Evolutionary conservation across 257 asterid genomes (phyloP).

Genomic region (Solanum dulcamara): DNA sequence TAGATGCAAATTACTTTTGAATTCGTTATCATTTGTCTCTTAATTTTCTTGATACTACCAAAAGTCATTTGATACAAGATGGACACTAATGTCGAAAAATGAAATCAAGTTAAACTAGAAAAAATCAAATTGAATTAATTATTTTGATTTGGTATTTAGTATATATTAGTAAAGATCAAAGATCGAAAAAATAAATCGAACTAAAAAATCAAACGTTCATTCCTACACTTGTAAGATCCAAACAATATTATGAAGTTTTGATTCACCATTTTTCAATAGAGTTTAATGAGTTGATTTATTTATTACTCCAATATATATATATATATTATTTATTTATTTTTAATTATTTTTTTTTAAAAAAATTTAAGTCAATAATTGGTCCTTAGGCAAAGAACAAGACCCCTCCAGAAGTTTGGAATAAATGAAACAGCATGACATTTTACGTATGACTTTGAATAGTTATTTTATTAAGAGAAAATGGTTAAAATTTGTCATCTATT

Average conservation of each 20-base stretch:
- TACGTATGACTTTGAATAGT: background rate
- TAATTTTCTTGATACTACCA: background rate
- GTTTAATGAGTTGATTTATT: background rate
- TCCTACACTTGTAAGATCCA: background rate
- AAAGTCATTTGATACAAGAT: background rate
- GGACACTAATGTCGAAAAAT: background rate
- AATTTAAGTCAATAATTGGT: background rate
- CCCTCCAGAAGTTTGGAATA: background rate
- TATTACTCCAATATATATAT: background rate
- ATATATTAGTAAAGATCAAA: background rate
- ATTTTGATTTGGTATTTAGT: background rate
- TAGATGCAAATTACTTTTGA: background rate
- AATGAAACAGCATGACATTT: background rate
- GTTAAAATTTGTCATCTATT: background rate
- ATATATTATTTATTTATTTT: background rate
- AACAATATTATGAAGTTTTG: background rate
- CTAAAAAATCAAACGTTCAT: accelerated
- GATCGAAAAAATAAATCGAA: background rate
- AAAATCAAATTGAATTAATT: background rate
- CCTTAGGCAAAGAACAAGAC: background rate
- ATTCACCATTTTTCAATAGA: background rate
- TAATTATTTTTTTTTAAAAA: background rate
- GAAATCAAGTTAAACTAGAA: background rate
- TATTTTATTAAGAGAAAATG: background rate
- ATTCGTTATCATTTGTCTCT: background rate